Evolutionary conservation across 495 filamentous ascomycete genomes (phyloP).

Genomic region (Talaromyces borbonicus): DNA sequence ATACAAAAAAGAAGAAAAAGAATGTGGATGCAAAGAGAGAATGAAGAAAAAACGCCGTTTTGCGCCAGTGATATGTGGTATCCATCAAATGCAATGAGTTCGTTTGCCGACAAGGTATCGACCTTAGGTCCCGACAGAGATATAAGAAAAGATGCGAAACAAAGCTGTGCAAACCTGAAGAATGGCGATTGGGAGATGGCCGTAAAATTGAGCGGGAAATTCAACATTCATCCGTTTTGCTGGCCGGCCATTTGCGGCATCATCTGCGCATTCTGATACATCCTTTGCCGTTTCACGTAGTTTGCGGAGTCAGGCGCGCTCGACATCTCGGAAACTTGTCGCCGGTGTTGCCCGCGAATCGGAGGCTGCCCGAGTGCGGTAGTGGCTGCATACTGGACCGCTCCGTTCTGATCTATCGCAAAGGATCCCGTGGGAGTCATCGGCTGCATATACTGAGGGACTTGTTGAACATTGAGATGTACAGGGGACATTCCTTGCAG

Average conservation of each 20-base stretch:
- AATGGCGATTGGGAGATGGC: too few species aligned
- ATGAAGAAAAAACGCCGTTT: background rate
- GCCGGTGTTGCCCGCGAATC: constrained; percentile 41
- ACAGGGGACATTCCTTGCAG: constrained; percentile 54
- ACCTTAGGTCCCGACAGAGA: constrained; percentile 1
- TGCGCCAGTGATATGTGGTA: constrained; percentile 1
- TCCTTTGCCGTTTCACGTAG: constrained; percentile 52
- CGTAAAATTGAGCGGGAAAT: too few species aligned
- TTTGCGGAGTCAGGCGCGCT: constrained; percentile 44
- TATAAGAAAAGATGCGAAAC: background rate
- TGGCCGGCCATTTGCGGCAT: constrained; percentile 6
- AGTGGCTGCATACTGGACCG: constrained; percentile 40
- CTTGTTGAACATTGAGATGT: constrained; percentile 34
- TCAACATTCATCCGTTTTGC: constrained; percentile 5
- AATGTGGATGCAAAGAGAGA: background rate
- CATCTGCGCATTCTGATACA: constrained; percentile 32
- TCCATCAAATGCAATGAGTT: background rate
- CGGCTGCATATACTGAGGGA: constrained; percentile 43
- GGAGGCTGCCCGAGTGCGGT: constrained; percentile 38
- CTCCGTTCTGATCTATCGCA: constrained; percentile 40
- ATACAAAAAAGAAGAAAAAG: background rate
- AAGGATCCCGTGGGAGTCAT: constrained; percentile 33
- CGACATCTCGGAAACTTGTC: constrained; percentile 59
- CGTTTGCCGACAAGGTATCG: background rate
- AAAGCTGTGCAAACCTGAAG: background rate